These are phyloP conservation scores for Ophiocordyceps camponoti-rufipedis DNA, from an alignment of 2,329 filamentous ascomycete genomes.

Conservation along the genomic window DNA sequence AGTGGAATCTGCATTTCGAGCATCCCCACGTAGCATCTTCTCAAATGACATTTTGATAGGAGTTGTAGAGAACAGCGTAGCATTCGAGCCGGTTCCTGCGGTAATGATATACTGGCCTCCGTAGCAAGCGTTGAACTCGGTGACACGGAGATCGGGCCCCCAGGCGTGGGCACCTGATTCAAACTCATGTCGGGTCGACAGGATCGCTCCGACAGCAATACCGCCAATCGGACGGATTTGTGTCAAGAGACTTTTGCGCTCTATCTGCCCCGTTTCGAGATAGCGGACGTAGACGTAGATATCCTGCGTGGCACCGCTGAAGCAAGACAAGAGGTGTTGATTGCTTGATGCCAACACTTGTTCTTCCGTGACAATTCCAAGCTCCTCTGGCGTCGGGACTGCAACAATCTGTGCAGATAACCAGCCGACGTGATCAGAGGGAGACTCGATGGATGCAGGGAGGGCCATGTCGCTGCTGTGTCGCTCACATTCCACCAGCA, in stretches of 20 bases:
- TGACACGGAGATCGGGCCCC: conserved; percentile 2
- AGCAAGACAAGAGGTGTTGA: conserved; percentile 2
- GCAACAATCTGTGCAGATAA: conserved; percentile 4
- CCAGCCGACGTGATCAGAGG: conserved; percentile 3
- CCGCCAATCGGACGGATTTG: conserved; percentile 2
- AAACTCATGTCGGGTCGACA: conserved; percentile 1
- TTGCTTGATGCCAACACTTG: conserved; percentile 1
- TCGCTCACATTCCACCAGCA: conserved; percentile 3
- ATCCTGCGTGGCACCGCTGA: conserved; percentile 2
- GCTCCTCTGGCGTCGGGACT: conserved; percentile 3
- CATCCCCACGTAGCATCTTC: conserved; percentile 1
- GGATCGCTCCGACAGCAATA: conserved; percentile 1
- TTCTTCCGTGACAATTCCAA: conserved; percentile 2
- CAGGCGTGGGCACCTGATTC: conserved; percentile 2
- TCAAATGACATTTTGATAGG: conserved; percentile 2
- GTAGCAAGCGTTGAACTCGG: conserved; percentile 3
- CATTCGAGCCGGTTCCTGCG: conserved; percentile 1
- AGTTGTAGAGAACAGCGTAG: conserved; percentile 1
- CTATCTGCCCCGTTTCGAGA: conserved; percentile 2
- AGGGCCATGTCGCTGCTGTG: conserved; percentile 2
- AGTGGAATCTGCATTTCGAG: conserved; percentile 1
- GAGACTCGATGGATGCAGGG: conserved; percentile 3
- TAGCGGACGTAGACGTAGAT: conserved; percentile 3
- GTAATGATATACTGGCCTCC: conserved; percentile 2
- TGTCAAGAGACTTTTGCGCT: conserved; percentile 2